A percentile compares a stretch with the other conserved stretches of the same genome.
Conservation (phyloP, 257 asterid species). For the Solanum corneliomulleri region DNA sequence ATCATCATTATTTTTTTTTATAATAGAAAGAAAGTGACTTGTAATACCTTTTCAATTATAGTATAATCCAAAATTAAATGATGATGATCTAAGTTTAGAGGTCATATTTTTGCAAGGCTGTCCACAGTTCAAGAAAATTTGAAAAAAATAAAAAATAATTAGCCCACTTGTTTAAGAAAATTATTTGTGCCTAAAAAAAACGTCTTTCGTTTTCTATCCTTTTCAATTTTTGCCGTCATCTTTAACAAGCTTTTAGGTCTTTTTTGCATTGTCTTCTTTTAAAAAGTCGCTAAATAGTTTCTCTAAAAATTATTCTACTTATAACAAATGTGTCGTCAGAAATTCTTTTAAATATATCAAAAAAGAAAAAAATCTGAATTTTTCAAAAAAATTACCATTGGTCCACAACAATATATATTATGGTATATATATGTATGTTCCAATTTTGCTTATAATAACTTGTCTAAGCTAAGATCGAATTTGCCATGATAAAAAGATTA, state of each 20-base stretch:
- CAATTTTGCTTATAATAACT: not conserved
- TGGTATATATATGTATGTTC: not conserved
- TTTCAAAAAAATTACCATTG: rapidly evolving
- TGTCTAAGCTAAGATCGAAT: not conserved
- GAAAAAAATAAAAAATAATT: not conserved
- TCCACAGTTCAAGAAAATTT: not conserved
- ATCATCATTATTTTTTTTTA: too few species aligned
- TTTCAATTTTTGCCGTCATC: not conserved
- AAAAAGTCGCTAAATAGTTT: not conserved
- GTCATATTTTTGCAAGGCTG: not conserved
- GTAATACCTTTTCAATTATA: not conserved
- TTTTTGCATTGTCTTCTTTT: not conserved
- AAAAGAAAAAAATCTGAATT: not conserved
- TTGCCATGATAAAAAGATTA: not conserved
- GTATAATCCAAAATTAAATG: not conserved
- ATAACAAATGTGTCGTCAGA: too few species aligned
- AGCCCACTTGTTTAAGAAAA: not conserved
- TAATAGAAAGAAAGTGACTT: not conserved
- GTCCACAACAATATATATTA: not conserved
- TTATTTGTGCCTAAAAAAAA: not conserved
- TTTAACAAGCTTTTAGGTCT: not conserved
- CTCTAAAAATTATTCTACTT: not conserved
- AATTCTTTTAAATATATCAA: not conserved
- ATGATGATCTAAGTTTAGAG: not conserved
- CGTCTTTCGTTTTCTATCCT: not conserved